Evolutionary conservation across 148 eudicot species (phyloP).

Genomic region (Rhododendron williamsianum): DNA sequence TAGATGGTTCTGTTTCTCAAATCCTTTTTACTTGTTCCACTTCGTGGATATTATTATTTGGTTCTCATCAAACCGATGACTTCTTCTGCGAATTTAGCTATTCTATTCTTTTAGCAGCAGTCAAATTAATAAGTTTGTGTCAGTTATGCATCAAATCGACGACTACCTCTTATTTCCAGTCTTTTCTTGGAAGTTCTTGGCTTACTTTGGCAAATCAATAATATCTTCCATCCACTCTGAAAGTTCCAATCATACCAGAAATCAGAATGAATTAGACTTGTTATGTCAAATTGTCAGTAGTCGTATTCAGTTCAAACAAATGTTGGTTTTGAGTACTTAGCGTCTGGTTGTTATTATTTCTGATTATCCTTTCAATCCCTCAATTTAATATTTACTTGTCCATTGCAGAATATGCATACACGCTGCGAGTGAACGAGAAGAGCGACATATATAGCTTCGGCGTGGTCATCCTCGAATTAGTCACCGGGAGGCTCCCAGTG

Average conservation of each 20-base stretch:
- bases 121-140: not conserved
- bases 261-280: not conserved
- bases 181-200: not conserved
- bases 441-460: conserved; percentile 94
- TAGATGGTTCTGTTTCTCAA: not conserved
- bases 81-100: not conserved
- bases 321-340: not conserved
- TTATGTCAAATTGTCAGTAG: not conserved
- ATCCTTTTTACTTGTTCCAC: not conserved
- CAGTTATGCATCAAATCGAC: not conserved
- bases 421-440: conserved; percentile 92
- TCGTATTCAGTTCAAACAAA: not conserved
- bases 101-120: not conserved
- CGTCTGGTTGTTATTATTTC: not conserved
- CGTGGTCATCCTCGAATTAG: conserved; percentile 71
- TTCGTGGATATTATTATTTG: not conserved
- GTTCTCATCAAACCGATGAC: not conserved
- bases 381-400: not conserved
- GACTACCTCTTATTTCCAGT: not conserved
- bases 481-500: conserved; percentile 68
- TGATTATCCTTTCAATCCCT: not conserved
- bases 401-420: conserved; percentile 83
- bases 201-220: not conserved
- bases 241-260: not conserved
- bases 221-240: not conserved